Evolutionary conservation across 139 green algal genomes (phyloP).

Genomic region (Volvox africanus): DNA sequence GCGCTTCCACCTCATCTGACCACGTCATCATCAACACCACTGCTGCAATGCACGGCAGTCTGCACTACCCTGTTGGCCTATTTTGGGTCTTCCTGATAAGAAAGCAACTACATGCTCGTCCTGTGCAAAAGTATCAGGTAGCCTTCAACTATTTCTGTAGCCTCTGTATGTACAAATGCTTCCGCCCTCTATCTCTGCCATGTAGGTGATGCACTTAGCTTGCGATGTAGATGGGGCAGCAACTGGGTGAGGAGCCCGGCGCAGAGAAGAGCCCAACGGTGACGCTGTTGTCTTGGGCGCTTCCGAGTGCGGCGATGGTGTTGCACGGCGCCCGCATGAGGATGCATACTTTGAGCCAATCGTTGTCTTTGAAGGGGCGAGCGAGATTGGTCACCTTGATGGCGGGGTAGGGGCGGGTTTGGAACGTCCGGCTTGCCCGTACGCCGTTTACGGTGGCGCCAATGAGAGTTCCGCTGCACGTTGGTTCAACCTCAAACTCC

Average conservation of each 20-base stretch:
- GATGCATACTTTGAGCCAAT: conserved; percentile 35
- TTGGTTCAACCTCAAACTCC: neutral
- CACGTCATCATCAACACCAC: too few relatives aligned
- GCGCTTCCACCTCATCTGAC: too few relatives aligned
- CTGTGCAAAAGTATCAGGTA: too few relatives aligned
- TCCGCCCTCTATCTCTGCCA: too few relatives aligned
- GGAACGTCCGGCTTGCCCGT: conserved; percentile 31
- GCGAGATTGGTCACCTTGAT: conserved; percentile 55
- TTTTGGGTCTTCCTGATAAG: too few relatives aligned
- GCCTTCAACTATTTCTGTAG: too few relatives aligned
- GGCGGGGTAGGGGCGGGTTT: conserved; percentile 31
- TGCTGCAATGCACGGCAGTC: too few relatives aligned
- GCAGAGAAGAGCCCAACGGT: conserved; percentile 45
- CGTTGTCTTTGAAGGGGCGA: neutral
- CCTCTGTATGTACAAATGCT: too few relatives aligned
- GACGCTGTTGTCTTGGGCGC: conserved; percentile 25
- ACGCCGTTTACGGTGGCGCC: conserved; percentile 36
- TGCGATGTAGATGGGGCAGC: conserved; percentile 45
- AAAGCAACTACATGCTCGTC: too few relatives aligned
- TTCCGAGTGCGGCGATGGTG: neutral
- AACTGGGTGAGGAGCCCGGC: conserved; percentile 31
- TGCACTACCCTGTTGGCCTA: too few relatives aligned
- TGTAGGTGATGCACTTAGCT: too few relatives aligned
- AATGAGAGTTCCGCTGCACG: neutral
- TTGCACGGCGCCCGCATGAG: conserved; percentile 28